Evolutionary conservation across 1,284 basidiomycete species (phyloP), one percentile per base, ranked within the genome.

Genomic region (Albatrellus sp.): DNA sequence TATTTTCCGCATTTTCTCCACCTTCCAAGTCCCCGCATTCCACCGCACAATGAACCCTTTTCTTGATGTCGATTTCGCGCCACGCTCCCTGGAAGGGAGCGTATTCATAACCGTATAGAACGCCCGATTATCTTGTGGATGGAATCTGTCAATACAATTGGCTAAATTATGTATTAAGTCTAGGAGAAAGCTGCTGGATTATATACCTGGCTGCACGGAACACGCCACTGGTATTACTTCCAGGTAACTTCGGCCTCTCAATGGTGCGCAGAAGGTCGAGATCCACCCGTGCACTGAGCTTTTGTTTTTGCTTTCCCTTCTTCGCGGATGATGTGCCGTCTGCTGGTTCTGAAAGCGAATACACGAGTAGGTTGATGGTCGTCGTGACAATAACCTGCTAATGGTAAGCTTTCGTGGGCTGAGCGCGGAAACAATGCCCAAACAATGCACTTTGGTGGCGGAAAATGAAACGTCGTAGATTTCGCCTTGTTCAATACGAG

Each of bases 101-200:
- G 82, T 74, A 55, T 96, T 94, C 44, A 89, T 64, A 7, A 84
- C 73, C 1, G 88, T 78, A 60, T 85, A 92, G 9, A 90, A 59
- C 16, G 70, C 61, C 11, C 67, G 68, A 34, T 61, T 60, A 50
- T 72, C 64, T 3, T 55, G 54, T 9, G 80, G 82, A 48, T 89
- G 80, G 56, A 74, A 80, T 50, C 86, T 72, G 48, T 12, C 6
- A 19, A n/a, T 37, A 5, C 10, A n/a, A 16, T 17, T 19, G 2
- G 19, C 12, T 29, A 8, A 50, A 16, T 41, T 46, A 43, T 35
- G 3, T 17, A n/a, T 38, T 12, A 38, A 24, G 24, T 7, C 19
- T 24, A 31, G 40, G 28, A 29, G 16, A 34, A 24, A n/a, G 31
- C 10, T 24, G 38, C 14, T n/a, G 40, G 12, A 19, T 1, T 45